Evolutionary conservation across 495 filamentous ascomycete genomes (phyloP).

Genomic region (Xylaria castorea): DNA sequence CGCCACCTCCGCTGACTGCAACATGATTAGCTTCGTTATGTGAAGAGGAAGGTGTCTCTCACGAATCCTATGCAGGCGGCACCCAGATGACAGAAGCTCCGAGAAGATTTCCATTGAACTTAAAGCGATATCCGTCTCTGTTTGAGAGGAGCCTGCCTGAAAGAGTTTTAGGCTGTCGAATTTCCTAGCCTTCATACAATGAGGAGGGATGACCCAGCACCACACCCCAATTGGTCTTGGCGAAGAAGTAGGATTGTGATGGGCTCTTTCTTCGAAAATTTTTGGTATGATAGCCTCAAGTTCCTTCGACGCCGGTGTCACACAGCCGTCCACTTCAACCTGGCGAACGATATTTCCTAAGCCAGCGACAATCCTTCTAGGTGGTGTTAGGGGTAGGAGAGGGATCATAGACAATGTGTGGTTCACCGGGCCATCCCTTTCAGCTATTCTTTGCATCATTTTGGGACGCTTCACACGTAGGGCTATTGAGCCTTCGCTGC

Average conservation of each 20-base stretch:
- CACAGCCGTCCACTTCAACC: conserved; percentile 57
- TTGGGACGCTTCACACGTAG: conserved; percentile 34
- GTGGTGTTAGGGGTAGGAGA: conserved; percentile 68
- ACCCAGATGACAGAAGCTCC: conserved; percentile 51
- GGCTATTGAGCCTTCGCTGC: conserved; percentile 21
- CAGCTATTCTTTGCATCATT: conserved; percentile 39
- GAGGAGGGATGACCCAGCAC: conserved; percentile 70
- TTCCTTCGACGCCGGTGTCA: conserved; percentile 75
- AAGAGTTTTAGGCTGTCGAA: conserved; percentile 33
- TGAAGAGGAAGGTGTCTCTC: conserved; percentile 33
- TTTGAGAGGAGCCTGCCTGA: conserved; percentile 27
- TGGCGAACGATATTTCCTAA: conserved; percentile 86
- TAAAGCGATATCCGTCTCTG: conserved; percentile 32
- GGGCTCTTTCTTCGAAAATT: conserved; percentile 57
- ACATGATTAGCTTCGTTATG: conserved; percentile 24
- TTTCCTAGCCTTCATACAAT: conserved; percentile 29
- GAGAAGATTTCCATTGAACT: conserved; percentile 33
- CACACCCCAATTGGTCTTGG: conserved; percentile 68
- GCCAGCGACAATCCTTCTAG: conserved; percentile 67
- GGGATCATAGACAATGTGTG: conserved; percentile 48
- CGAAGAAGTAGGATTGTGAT: conserved; percentile 31
- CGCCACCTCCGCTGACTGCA: conserved; percentile 85
- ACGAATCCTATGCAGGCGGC: conserved; percentile 67
- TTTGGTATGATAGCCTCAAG: conserved; percentile 70
- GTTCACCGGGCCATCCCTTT: conserved; percentile 12